Percentiles rank a stretch among this genome's conserved stretches.
phyloP scores from a whole-genome alignment of 1,284 basidiomycete genomes.

The Meripilus lineatus region DNA sequence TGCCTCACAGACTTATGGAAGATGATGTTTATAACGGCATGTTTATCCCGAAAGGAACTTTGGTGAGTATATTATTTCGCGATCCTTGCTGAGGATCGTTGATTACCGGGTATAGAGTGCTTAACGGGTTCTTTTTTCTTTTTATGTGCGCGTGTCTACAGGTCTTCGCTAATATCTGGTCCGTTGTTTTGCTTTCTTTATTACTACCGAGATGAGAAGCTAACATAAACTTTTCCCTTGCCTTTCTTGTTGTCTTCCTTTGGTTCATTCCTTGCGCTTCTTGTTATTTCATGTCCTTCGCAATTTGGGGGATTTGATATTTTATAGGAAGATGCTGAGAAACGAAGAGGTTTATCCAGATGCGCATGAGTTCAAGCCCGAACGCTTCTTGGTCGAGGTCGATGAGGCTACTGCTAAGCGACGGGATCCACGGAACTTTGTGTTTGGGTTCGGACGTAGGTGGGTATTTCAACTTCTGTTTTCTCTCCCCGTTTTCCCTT shows the following conservation, averaged over 20 bases:
- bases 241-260: neutral
- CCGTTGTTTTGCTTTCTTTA: no score
- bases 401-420: slow-evolving; percentile 28
- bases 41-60: slow-evolving; percentile 30
- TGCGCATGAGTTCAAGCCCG: slow-evolving; percentile 43
- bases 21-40: slow-evolving; percentile 32
- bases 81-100: neutral
- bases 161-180: slow-evolving; percentile 31
- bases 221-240: no score
- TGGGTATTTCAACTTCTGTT: slow-evolving; percentile 17
- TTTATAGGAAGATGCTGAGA: slow-evolving; percentile 39
- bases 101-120: neutral
- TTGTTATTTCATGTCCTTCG: slow-evolving; percentile 19
- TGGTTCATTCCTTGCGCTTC: neutral
- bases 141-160: slow-evolving; percentile 1
- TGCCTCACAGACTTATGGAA: slow-evolving; percentile 30
- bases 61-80: slow-evolving; percentile 11
- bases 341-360: slow-evolving; percentile 43
- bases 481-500: neutral
- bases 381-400: slow-evolving; percentile 38
- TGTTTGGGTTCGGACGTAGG: slow-evolving; percentile 57
- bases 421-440: slow-evolving; percentile 41
- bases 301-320: slow-evolving; percentile 23
- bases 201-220: no score
- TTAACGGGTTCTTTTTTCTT: slow-evolving; percentile 35